These are phyloP conservation scores for Cinnamomum chago DNA, from an alignment of 164 flowering plant species.

Conservation along the genomic window DNA sequence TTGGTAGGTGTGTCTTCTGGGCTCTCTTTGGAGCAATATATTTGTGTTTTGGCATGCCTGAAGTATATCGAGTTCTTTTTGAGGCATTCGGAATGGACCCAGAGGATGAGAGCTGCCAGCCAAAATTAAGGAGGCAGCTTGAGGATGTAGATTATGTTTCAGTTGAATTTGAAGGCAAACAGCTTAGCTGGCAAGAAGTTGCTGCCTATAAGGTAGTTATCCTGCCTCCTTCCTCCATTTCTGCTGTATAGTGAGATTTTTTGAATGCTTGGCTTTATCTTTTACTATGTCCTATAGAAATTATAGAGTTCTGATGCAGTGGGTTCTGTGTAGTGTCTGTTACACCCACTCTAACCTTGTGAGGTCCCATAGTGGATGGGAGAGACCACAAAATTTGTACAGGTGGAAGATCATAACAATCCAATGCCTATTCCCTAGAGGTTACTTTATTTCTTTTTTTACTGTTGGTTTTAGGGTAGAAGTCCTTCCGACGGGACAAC, in stretches of 20 bases:
- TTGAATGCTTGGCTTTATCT: neutral
- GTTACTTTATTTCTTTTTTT: neutral
- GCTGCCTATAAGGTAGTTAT: constrained; percentile 68
- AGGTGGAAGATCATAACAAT: neutral
- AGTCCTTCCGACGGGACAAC: neutral
- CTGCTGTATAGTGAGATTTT: neutral
- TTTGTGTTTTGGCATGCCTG: constrained; percentile 95
- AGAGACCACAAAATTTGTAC: neutral
- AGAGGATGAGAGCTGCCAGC: constrained; percentile 93
- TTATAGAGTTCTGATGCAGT: neutral
- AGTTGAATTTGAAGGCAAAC: constrained; percentile 85
- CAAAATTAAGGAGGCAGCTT: constrained; percentile 81
- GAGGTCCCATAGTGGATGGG: neutral
- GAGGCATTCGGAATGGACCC: constrained; percentile 99
- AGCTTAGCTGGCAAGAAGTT: constrained; percentile 87
- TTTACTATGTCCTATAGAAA: too few species aligned
- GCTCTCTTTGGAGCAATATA: constrained; percentile 97
- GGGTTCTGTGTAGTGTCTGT: neutral
- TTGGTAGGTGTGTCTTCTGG: constrained; percentile 89
- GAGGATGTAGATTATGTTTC: constrained; percentile 98
- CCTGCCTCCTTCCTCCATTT: neutral
- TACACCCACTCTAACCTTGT: neutral
- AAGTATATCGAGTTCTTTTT: constrained; percentile 96
- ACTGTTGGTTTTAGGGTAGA: neutral
- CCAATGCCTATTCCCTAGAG: neutral